phyloP scores from a whole-genome alignment of 768 basidiomycete species.

The Clitopilus passeckerianus region DNA sequence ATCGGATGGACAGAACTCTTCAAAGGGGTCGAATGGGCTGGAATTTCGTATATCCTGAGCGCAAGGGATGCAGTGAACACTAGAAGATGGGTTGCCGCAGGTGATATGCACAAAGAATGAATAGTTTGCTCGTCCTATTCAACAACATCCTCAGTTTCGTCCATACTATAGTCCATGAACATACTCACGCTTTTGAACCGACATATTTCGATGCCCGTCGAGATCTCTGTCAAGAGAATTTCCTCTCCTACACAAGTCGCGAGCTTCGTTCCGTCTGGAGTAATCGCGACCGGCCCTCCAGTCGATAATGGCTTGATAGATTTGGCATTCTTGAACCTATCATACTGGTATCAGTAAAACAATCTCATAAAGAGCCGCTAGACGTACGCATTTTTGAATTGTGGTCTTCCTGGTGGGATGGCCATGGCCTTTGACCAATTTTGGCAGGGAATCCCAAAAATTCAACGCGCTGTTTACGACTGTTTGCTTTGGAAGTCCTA shows the following conservation, averaged over 20 bases:
- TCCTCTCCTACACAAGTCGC: constrained; percentile 88
- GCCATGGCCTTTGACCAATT: constrained; percentile 22
- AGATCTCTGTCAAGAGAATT: constrained; percentile 77
- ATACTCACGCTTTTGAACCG: constrained; percentile 77
- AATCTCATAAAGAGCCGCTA: constrained; percentile 5
- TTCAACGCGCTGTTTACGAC: constrained; percentile 6
- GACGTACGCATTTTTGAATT: constrained; percentile 59
- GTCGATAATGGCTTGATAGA: constrained; percentile 83
- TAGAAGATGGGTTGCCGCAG: constrained; percentile 66
- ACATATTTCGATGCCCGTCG: constrained; percentile 69
- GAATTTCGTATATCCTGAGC: constrained; percentile 81
- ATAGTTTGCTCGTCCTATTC: constrained; percentile 79
- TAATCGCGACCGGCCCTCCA: constrained; percentile 77
- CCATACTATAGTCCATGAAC: neutral
- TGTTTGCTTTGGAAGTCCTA: constrained; percentile 7
- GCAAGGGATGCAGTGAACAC: constrained; percentile 80
- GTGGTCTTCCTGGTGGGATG: constrained; percentile 30
- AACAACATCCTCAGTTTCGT: neutral
- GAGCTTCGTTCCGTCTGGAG: constrained; percentile 72
- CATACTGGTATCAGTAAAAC: neutral
- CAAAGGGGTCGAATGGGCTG: constrained; percentile 35
- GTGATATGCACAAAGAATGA: constrained; percentile 79
- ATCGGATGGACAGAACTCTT: constrained; percentile 57
- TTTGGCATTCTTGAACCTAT: constrained; percentile 72
- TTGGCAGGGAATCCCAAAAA: constrained; percentile 10